These are phyloP conservation scores for Lanzia echinophila DNA, from an alignment of 2,329 filamentous ascomycete genomes.

Conservation along the genomic window DNA sequence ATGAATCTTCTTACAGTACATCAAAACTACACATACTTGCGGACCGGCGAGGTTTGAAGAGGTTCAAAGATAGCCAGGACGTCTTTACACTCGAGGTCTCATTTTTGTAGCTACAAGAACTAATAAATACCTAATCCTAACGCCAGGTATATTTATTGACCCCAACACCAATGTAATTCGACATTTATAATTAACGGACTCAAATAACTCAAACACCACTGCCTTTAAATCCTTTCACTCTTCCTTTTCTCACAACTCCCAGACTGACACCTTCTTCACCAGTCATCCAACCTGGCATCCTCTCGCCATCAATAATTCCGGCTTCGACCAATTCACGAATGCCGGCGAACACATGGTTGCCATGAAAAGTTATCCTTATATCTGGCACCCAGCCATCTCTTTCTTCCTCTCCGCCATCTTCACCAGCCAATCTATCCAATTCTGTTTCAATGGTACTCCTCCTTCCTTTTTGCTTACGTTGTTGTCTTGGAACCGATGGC, in stretches of 20 bases:
- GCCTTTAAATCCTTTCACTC: constrained; percentile 53
- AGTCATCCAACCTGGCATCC: constrained; percentile 87
- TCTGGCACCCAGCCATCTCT: constrained; percentile 45
- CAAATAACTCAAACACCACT: constrained; percentile 34
- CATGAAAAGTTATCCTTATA: constrained; percentile 63
- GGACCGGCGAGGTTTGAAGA: too few species aligned
- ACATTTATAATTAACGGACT: too few species aligned
- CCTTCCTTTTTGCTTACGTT: constrained; percentile 23
- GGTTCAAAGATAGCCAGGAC: too few species aligned
- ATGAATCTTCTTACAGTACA: too few species aligned
- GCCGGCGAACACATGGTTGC: constrained; percentile 73
- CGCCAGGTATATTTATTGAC: too few species aligned
- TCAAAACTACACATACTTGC: too few species aligned
- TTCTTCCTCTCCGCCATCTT: constrained; percentile 22
- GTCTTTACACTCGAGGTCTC: too few species aligned
- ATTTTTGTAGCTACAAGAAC: too few species aligned
- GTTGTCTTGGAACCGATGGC: constrained; percentile 16
- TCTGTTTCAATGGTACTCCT: constrained; percentile 22
- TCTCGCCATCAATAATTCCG: constrained; percentile 66
- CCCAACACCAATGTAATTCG: too few species aligned
- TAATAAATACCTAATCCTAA: too few species aligned
- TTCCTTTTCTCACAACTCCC: constrained; percentile 60
- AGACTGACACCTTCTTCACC: constrained; percentile 76
- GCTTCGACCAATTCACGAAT: constrained; percentile 70
- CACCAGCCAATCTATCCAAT: constrained; percentile 24